Conservation (phyloP, 495 filamentous ascomycete species). For the Aspergillus biplanus region DNA sequence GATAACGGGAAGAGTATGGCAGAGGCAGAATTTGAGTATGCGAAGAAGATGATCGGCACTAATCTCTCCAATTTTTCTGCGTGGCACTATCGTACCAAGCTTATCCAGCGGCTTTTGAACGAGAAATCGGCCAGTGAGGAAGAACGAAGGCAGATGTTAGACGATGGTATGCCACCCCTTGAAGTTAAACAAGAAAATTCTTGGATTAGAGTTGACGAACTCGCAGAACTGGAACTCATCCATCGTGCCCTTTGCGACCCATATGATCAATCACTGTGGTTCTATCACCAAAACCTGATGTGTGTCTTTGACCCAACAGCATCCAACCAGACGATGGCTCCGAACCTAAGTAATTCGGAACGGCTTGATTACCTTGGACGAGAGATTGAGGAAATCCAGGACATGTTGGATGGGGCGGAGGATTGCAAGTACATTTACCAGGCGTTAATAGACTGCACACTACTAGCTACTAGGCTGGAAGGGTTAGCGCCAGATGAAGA, state of each 20-base stretch:
- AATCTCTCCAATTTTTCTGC: slow-evolving; percentile 96
- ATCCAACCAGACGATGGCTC: slow-evolving; percentile 58
- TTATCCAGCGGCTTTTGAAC: slow-evolving; percentile 75
- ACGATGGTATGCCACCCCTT: slow-evolving; percentile 59
- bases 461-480: slow-evolving; percentile 41
- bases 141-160: slow-evolving; percentile 68
- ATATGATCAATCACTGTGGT: slow-evolving; percentile 93
- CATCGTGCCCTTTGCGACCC: slow-evolving; percentile 82
- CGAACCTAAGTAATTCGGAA: slow-evolving; percentile 62
- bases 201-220: not conserved
- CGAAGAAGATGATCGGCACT: slow-evolving; percentile 77
- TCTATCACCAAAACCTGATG: slow-evolving; percentile 88
- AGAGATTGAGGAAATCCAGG: slow-evolving; percentile 70
- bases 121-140: slow-evolving; percentile 65
- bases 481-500: slow-evolving; percentile 42
- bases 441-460: slow-evolving; percentile 65
- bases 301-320: slow-evolving; percentile 58
- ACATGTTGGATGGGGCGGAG: slow-evolving; percentile 73
- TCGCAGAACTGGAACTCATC: slow-evolving; percentile 72
- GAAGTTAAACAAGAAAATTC: slow-evolving; percentile 2
- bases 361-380: slow-evolving; percentile 65
- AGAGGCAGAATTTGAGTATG: slow-evolving; percentile 85
- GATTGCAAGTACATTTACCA: slow-evolving; percentile 83
- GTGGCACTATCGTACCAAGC: slow-evolving; percentile 86
- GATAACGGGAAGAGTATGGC: slow-evolving; percentile 57